Conservation (phyloP, 2,329 filamentous ascomycete genomes). For the Cercospora sp. region DNA sequence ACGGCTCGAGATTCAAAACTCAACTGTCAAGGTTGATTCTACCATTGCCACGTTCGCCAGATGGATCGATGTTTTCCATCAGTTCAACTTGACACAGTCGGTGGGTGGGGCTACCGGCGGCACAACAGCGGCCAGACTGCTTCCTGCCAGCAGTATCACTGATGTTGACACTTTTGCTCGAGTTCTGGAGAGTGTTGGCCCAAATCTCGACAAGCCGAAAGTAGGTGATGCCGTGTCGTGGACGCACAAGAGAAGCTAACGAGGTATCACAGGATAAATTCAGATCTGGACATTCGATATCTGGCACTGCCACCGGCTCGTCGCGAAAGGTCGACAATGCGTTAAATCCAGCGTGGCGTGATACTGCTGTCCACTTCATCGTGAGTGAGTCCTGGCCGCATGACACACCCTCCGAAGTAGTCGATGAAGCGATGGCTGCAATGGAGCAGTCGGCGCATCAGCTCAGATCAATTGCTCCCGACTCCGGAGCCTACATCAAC, state of each 20-base stretch:
- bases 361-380: constrained; percentile 8
- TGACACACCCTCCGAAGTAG: neutral
- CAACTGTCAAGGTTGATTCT: neutral
- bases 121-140: neutral
- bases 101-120: neutral
- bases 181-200: neutral
- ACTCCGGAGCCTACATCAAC: constrained; percentile 44
- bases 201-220: neutral
- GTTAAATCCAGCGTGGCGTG: constrained; percentile 10
- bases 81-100: constrained; percentile 11
- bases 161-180: neutral
- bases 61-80: constrained; percentile 15
- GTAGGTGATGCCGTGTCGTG: neutral
- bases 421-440: neutral
- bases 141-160: neutral
- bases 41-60: neutral
- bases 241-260: neutral
- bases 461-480: constrained; percentile 40
- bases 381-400: neutral
- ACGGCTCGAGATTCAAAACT: neutral
- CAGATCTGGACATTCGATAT: neutral
- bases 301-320: neutral
- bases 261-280: neutral
- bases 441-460: constrained; percentile 28
- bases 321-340: constrained; percentile 4